Percentiles rank a stretch among this genome's conserved stretches.
phyloP scores from a whole-genome alignment of 2,329 filamentous ascomycete species.

The Elsinoe australis region DNA sequence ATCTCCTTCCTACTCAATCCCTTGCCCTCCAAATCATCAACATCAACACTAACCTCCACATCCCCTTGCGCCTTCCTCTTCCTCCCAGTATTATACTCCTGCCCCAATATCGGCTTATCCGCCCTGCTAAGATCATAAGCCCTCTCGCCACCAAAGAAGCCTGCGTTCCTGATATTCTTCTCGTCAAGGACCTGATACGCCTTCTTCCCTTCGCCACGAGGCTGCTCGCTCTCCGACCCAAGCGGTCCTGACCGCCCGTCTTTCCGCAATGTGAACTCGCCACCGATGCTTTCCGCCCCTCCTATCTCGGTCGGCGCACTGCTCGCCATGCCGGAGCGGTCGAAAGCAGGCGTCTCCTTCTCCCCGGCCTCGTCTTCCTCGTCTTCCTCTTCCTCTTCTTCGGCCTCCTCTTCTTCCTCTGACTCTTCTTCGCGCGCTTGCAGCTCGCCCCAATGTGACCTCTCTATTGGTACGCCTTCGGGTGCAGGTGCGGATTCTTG shows the following conservation, averaged over 20 bases:
- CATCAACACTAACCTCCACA: conserved; percentile 84
- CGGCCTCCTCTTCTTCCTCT: conserved; percentile 52
- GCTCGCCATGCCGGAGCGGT: conserved; percentile 68
- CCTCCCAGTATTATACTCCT: conserved; percentile 62
- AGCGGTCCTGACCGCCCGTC: conserved; percentile 31
- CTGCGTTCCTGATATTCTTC: conserved; percentile 72
- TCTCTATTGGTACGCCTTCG: conserved; percentile 70
- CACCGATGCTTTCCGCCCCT: conserved; percentile 66
- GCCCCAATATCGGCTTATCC: conserved; percentile 64
- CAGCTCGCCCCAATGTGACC: conserved; percentile 84
- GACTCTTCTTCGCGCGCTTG: conserved; percentile 71
- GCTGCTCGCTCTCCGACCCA: not conserved
- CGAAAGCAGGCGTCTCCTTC: conserved; percentile 53
- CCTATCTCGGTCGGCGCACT: conserved; percentile 73
- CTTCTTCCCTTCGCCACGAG: conserved; percentile 46
- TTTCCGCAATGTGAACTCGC: conserved; percentile 89
- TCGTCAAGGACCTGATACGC: conserved; percentile 89
- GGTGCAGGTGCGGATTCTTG: conserved; percentile 51
- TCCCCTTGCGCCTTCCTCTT: conserved; percentile 82
- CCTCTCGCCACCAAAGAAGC: conserved; percentile 93
- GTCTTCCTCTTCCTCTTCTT: conserved; percentile 54
- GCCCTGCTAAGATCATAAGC: conserved; percentile 70
- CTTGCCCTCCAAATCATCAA: conserved; percentile 69
- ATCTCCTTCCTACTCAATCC: conserved; percentile 80
- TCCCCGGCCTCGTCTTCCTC: conserved; percentile 65